Conservation (phyloP, 23 red algal genomes). For the Cyanidium caldarium region DNA sequence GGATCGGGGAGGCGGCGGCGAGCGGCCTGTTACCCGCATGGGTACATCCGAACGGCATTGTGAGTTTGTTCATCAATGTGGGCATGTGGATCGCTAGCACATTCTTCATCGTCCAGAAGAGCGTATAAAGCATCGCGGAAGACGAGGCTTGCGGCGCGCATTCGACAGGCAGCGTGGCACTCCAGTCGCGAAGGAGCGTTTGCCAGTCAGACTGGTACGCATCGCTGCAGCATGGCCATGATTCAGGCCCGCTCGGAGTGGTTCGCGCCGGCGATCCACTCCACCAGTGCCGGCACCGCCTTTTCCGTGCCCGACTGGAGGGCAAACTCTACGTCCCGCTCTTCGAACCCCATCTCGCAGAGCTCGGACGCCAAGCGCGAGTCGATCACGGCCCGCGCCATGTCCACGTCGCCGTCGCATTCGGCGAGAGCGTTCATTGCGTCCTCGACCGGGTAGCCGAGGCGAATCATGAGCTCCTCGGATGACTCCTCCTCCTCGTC, state of each 20-base stretch:
- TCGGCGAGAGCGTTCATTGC: neutral
- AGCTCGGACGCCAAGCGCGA: neutral
- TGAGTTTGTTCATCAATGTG: slow-evolving; percentile 32
- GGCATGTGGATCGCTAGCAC: slow-evolving; percentile 64
- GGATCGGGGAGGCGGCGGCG: slow-evolving; percentile 38
- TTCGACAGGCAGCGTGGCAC: too few species aligned
- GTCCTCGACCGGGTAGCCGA: neutral
- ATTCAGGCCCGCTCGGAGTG: neutral
- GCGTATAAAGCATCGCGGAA: too few species aligned
- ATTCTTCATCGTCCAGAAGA: slow-evolving; percentile 50
- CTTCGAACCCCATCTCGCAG: neutral
- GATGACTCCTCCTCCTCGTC: neutral
- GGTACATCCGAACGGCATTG: slow-evolving; percentile 45
- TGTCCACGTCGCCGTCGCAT: neutral
- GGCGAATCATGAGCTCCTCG: neutral
- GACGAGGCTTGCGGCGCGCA: too few species aligned
- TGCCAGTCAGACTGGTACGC: too few species aligned
- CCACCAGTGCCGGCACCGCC: neutral
- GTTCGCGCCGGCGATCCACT: neutral
- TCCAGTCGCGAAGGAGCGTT: too few species aligned
- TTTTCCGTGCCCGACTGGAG: neutral
- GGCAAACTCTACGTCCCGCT: neutral
- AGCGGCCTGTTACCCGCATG: slow-evolving; percentile 30
- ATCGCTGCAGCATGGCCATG: too few species aligned
- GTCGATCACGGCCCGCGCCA: neutral